Evolutionary conservation across 2,329 filamentous ascomycete genomes (phyloP), one percentile per base, ranked within the genome.

Genomic region (Epichloe sp.): DNA sequence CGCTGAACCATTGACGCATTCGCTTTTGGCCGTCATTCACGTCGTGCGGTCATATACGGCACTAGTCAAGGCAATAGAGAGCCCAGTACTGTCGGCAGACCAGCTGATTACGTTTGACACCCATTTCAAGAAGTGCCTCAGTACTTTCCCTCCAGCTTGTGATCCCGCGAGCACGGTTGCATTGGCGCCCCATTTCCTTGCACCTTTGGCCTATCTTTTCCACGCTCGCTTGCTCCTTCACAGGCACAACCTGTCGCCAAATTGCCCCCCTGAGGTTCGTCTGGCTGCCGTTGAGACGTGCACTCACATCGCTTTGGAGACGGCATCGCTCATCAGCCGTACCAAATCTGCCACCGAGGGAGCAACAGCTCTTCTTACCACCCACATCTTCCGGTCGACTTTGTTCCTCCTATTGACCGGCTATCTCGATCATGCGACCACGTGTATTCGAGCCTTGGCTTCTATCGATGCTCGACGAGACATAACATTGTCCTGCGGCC

Each of bases 341-440:
- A 74, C 72, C 63, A 78, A 77, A 3, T 73, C 78, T 10, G 71
- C 89, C 1, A 76, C 79, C 4, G 78, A 82, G 36, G 79, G 82
- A 11, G 82, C 88, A 3, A 88, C 85, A 1, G 80, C 85, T 4
- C 79, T 91, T 58, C 74, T 94, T 8, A 86, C 88, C 52, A 82
- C 80, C 14, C 93, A 97, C 63, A 75, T 95, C 44, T 96, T 94
- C 80, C 85, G 91, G 21, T 94, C 86, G 61, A 77, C 86, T 2
- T 75, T 97, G 1, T 82, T 96, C 52, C 73, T 96, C 4, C 78
- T 91, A 21, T 79, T 94, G 48, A 78, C 80, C 1, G 83, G 83
- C 42, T 83, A 88, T 48, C 86, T 84, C 61, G 79, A 84, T 4
- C 76, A 82, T 2, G 90, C 91, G 0, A 68, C 83, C 11, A 78